Evolutionary conservation across 306 rosid species (phyloP), one percentile per base, ranked within the genome.

Genomic region (Quercus dentata): DNA sequence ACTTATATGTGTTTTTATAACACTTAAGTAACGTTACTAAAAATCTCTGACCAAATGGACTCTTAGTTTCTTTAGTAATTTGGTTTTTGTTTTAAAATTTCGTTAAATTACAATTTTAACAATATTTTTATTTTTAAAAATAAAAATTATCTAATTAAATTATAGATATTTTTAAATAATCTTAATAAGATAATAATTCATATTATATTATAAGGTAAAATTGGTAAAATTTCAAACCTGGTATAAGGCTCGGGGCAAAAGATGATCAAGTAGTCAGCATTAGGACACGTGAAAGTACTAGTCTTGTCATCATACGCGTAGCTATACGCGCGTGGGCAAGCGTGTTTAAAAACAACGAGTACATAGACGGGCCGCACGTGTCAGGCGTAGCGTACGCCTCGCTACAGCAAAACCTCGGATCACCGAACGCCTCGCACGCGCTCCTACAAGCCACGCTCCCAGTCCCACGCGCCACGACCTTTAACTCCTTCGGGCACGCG

Each of bases 311-410:
- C 98, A 23, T 94, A 94, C 80, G 98, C 98, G 86, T 91, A 94
- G 90, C 98, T 94, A 84, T 94, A 94, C 51, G 97, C 81, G 90
- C 97, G 97, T 56, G 98, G 98, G 90, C 98, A 94, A 28, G 90
- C 94, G 14, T 90, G 85, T 76, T 92, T 94, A 63, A 94, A 72
- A 71, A 89, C 61, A 33, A 41, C 13, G 98, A 92, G 67, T 80
- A 94, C 14, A 44, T 77, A 0, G 97, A 89, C 0, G 97, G 97
- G 0, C 75, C 25, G 71, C 98, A 94, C 88, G 92, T 92, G 89
- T 94, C 97, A 5, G 98, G 98, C 72, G 98, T 94, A 0, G 89
- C 55, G 79, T 86, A 92, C 73, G 87, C 94, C 75, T 80, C 97
- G 7, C 97, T 94, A 20, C 98, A 94, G 46, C 98, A 94, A 74